Conservation (phyloP, 1,284 basidiomycete species). For the Austropuccinia psidii region DNA sequence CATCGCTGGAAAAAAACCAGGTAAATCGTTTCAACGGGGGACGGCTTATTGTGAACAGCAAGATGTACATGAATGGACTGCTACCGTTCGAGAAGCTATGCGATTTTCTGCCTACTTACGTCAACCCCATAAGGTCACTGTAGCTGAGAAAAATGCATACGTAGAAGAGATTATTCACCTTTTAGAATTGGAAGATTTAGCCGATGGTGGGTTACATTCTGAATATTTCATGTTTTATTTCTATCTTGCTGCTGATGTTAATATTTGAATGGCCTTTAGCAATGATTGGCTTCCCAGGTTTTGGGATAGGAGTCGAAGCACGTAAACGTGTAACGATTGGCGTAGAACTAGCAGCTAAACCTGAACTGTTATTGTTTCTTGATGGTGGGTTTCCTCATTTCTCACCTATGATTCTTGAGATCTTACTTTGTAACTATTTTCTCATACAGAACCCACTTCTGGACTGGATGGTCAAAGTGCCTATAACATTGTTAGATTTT, state of each 20-base stretch:
- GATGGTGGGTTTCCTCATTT: no score
- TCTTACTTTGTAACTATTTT: conserved; percentile 21
- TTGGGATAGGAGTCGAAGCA: conserved; percentile 54
- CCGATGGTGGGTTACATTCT: conserved; percentile 50
- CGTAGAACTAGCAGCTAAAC: conserved; percentile 56
- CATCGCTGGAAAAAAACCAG: conserved; percentile 53
- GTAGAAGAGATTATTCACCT: conserved; percentile 54
- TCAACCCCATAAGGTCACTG: conserved; percentile 52
- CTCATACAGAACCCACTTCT: conserved; percentile 54
- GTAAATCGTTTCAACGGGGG: conserved; percentile 52
- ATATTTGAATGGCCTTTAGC: no score
- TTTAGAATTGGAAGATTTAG: conserved; percentile 52
- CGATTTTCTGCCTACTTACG: conserved; percentile 57
- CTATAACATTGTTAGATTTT: conserved; percentile 72
- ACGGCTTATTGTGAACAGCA: conserved; percentile 49
- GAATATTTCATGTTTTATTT: neutral
- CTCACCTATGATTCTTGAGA: conserved; percentile 39
- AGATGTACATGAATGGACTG: conserved; percentile 64
- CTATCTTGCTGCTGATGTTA: neutral
- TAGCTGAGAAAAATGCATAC: conserved; percentile 54
- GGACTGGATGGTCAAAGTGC: conserved; percentile 82
- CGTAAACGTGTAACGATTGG: conserved; percentile 58
- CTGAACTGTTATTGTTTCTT: conserved; percentile 48
- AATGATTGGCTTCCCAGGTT: conserved; percentile 48
- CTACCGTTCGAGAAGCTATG: conserved; percentile 58